Conservation (phyloP, 1,284 basidiomycete species). For the Mycosarcoma maydis region DNA sequence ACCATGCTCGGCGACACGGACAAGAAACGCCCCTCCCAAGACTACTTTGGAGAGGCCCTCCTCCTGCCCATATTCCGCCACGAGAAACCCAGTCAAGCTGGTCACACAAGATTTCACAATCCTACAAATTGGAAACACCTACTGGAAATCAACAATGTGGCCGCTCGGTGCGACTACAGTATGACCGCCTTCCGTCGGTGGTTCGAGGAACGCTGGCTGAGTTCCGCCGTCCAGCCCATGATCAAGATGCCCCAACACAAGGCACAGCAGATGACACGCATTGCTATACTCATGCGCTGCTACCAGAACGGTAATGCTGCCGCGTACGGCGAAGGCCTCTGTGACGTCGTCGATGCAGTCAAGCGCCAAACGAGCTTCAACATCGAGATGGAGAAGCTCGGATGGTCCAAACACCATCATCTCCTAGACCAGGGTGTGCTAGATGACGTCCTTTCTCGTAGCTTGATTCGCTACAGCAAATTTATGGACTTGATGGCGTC, state of each 20-base stretch:
- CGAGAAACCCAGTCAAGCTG: slow-evolving; percentile 22
- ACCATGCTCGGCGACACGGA: slow-evolving; percentile 27
- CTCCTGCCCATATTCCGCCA: slow-evolving; percentile 31
- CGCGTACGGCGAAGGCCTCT: slow-evolving; percentile 38
- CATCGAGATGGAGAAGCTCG: slow-evolving; percentile 39
- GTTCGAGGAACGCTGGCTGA: slow-evolving; percentile 25
- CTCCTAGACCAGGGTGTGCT: slow-evolving; percentile 25
- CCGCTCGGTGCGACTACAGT: slow-evolving; percentile 21
- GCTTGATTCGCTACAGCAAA: slow-evolving; percentile 51
- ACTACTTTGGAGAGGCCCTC: slow-evolving; percentile 25
- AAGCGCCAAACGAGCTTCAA: slow-evolving; percentile 45
- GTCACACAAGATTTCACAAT: slow-evolving; percentile 6
- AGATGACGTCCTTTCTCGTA: slow-evolving; percentile 30
- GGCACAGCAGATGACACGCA: slow-evolving; percentile 29
- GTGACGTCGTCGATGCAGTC: slow-evolving; percentile 45
- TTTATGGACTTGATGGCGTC: slow-evolving; percentile 39
- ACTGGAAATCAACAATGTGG: slow-evolving; percentile 22
- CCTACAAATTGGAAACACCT: neutral
- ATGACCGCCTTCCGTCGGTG: slow-evolving; percentile 25
- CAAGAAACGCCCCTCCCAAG: slow-evolving; percentile 13
- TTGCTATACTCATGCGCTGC: slow-evolving; percentile 30
- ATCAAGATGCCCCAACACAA: slow-evolving; percentile 17
- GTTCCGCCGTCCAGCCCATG: slow-evolving; percentile 14
- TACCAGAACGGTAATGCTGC: slow-evolving; percentile 42
- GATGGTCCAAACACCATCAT: slow-evolving; percentile 37